Conservation (phyloP, 2,329 filamentous ascomycete species). For the Colletotrichum phormii region DNA sequence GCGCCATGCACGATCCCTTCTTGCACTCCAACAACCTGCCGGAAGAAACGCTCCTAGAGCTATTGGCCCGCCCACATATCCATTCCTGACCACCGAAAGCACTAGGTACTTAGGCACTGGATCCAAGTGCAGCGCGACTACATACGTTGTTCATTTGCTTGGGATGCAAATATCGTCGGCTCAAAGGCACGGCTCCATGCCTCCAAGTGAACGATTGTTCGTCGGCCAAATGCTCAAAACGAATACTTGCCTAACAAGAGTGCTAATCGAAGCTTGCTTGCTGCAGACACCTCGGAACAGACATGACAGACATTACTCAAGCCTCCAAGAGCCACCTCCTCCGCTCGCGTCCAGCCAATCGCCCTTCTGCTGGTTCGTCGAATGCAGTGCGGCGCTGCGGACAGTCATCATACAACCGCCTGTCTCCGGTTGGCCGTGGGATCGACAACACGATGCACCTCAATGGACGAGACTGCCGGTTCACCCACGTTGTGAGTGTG, state of each 20-base stretch:
- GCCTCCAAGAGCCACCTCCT: background rate
- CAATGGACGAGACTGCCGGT: background rate
- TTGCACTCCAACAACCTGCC: background rate
- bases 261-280: background rate
- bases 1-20: background rate
- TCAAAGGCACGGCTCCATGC: too few relatives aligned
- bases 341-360: constrained; percentile 1
- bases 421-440: background rate
- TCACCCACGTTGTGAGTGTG: background rate
- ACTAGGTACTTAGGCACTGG: background rate
- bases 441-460: background rate
- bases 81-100: background rate
- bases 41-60: background rate
- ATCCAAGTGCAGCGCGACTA: too few relatives aligned
- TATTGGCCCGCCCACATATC: background rate
- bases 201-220: too few relatives aligned
- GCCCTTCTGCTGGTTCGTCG: background rate
- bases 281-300: background rate
- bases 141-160: too few relatives aligned
- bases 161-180: too few relatives aligned
- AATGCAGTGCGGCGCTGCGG: background rate
- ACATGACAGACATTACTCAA: background rate
- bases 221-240: too few relatives aligned
- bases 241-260: background rate
- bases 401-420: background rate